Evolutionary conservation across 1,139 yeast species (phyloP).

Genomic region (Wickerhamiella infanticola): DNA sequence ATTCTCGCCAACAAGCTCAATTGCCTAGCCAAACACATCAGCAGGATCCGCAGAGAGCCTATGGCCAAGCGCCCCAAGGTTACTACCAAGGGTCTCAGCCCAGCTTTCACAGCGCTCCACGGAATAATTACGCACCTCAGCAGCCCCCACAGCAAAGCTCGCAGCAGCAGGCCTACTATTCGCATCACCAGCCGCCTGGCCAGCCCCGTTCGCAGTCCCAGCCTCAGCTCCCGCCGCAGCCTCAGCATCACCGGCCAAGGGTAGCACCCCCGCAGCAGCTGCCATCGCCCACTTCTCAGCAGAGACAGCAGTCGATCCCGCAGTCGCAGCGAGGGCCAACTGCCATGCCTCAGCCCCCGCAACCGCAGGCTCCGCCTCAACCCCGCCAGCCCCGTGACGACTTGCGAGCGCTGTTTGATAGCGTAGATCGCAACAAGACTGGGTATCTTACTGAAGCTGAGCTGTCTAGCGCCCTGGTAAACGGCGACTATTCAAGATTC

Average conservation of each 20-base stretch:
- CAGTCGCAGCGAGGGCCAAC: background rate
- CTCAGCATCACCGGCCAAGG: slow-evolving; percentile 1
- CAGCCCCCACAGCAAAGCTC: slow-evolving; percentile 1
- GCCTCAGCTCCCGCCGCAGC: slow-evolving; percentile 2
- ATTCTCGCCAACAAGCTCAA: background rate
- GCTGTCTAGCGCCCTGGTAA: slow-evolving; percentile 44
- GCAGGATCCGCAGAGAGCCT: background rate
- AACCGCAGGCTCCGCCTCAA: slow-evolving; percentile 2
- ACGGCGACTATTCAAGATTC: slow-evolving; percentile 45
- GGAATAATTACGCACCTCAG: slow-evolving; percentile 5
- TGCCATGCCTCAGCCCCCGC: slow-evolving; percentile 1
- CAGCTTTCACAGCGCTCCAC: slow-evolving; percentile 1
- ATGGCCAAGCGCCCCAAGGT: background rate
- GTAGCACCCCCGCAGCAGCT: background rate
- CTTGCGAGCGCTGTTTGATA: slow-evolving; percentile 38
- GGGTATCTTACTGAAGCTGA: slow-evolving; percentile 47
- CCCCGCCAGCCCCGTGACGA: slow-evolving; percentile 14
- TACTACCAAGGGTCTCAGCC: background rate
- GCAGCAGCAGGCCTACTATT: background rate
- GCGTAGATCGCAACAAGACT: slow-evolving; percentile 38
- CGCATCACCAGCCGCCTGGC: background rate
- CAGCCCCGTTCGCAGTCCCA: slow-evolving; percentile 1
- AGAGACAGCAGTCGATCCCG: background rate
- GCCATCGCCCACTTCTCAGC: background rate
- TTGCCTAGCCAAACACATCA: background rate